These are phyloP conservation scores for Schizopora paradoxa DNA, from an alignment of 1,284 basidiomycete species.

Conservation along the genomic window DNA sequence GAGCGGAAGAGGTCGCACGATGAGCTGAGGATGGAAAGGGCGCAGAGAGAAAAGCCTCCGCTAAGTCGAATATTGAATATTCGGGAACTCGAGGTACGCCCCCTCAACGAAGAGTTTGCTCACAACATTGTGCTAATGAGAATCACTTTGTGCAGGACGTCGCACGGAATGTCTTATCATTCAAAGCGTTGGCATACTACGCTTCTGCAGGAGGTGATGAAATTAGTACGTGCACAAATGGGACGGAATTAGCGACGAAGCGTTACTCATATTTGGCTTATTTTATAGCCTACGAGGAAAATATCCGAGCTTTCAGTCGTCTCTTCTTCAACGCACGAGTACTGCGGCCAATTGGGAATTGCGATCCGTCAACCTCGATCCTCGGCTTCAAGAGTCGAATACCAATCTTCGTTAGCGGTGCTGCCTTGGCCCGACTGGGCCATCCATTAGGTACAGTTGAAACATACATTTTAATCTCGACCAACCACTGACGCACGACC, in stretches of 20 bases:
- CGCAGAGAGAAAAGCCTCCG: constrained; percentile 56
- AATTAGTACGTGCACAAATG: constrained; percentile 48
- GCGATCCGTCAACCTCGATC: constrained; percentile 73
- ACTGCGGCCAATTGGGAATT: constrained; percentile 61
- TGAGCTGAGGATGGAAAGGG: constrained; percentile 61
- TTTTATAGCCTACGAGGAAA: constrained; percentile 53
- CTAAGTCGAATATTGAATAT: constrained; percentile 67
- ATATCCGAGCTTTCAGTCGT: constrained; percentile 68
- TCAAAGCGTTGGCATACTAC: constrained; percentile 79
- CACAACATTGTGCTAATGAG: background rate
- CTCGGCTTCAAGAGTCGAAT: constrained; percentile 70
- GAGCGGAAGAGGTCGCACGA: constrained; percentile 57
- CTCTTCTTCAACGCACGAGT: constrained; percentile 83
- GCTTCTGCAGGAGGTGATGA: constrained; percentile 79
- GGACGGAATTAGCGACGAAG: constrained; percentile 13
- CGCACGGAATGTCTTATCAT: constrained; percentile 60
- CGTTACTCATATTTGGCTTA: constrained; percentile 13
- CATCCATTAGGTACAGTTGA: constrained; percentile 60
- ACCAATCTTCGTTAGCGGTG: constrained; percentile 82
- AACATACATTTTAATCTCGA: constrained; percentile 1
- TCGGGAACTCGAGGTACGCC: constrained; percentile 67
- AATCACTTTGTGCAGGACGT: constrained; percentile 37
- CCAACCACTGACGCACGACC: too few species aligned
- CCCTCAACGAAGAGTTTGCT: background rate
- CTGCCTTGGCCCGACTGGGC: constrained; percentile 85